A percentile compares a stretch with the other conserved stretches of the same genome.
Conservation (phyloP, 2,329 filamentous ascomycete genomes). For the Botrytis hyacinthi region DNA sequence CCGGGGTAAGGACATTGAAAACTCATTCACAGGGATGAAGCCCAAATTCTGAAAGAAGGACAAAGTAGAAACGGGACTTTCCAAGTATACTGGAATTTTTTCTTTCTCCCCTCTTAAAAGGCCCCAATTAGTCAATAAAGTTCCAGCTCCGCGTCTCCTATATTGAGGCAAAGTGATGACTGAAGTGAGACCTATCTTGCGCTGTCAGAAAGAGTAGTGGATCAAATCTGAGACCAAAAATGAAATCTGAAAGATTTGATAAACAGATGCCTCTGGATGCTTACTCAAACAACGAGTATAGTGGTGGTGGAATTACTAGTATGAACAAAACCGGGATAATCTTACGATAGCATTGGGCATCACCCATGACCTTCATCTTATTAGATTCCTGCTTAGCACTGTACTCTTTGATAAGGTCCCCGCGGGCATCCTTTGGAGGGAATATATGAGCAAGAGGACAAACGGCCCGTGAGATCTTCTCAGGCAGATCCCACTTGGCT, state of each 20-base stretch:
- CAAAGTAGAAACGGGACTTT: conserved; percentile 31
- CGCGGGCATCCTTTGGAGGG: conserved; percentile 25
- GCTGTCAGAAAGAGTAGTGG: background rate
- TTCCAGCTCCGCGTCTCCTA: conserved; percentile 32
- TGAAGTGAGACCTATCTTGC: conserved; percentile 31
- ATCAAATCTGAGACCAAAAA: background rate
- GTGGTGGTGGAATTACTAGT: background rate
- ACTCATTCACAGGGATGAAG: conserved; percentile 29
- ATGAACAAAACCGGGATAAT: background rate
- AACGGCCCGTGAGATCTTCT: background rate
- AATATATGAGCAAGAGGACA: conserved; percentile 12
- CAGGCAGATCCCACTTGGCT: conserved; percentile 31
- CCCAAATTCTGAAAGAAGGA: conserved; percentile 31
- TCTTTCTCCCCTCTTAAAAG: conserved; percentile 27
- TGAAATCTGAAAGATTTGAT: background rate
- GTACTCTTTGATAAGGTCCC: conserved; percentile 30
- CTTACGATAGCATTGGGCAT: conserved; percentile 34
- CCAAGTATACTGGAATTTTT: conserved; percentile 31
- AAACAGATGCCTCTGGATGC: background rate
- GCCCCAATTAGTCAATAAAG: conserved; percentile 33
- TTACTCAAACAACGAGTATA: background rate
- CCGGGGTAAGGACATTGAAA: conserved; percentile 30
- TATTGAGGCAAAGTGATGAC: conserved; percentile 31
- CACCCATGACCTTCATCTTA: conserved; percentile 30
- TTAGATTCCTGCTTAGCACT: conserved; percentile 26